Conservation (phyloP, 495 filamentous ascomycete species). For the Daldinia bambusicola region DNA sequence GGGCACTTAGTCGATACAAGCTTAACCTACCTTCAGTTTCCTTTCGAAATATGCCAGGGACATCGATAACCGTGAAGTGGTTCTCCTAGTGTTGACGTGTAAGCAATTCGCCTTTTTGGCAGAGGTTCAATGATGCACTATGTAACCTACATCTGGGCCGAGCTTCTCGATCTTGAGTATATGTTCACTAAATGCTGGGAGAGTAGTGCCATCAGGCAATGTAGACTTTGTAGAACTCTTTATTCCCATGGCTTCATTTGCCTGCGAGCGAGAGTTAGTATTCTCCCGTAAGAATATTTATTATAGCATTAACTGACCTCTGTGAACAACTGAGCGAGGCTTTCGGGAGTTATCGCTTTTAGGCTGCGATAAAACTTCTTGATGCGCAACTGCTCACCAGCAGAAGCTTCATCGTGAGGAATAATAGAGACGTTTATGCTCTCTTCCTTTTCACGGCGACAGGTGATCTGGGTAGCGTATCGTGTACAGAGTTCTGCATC, state of each 20-base stretch:
- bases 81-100: constrained; percentile 47
- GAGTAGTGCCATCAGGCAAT: constrained; percentile 26
- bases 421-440: constrained; percentile 59
- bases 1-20: no score
- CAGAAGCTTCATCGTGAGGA: constrained; percentile 46
- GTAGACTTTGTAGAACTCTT: constrained; percentile 30
- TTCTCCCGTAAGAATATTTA: background rate
- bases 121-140: background rate
- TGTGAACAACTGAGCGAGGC: constrained; percentile 45
- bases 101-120: background rate
- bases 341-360: constrained; percentile 36
- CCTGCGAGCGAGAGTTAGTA: constrained; percentile 44
- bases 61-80: constrained; percentile 68
- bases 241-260: constrained; percentile 60
- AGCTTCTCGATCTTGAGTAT: constrained; percentile 68
- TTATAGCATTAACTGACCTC: constrained; percentile 32
- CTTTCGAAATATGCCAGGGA: constrained; percentile 70
- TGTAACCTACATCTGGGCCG: constrained; percentile 57
- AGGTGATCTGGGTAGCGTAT: constrained; percentile 68
- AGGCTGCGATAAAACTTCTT: constrained; percentile 37
- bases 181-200: constrained; percentile 63
- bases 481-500: constrained; percentile 65
- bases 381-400: constrained; percentile 29
- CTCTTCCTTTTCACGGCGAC: constrained; percentile 53
- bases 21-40: constrained; percentile 53